These are phyloP conservation scores for Hagleromyces aurorensis DNA, from an alignment of 805 yeast species.

Conservation along the genomic window DNA sequence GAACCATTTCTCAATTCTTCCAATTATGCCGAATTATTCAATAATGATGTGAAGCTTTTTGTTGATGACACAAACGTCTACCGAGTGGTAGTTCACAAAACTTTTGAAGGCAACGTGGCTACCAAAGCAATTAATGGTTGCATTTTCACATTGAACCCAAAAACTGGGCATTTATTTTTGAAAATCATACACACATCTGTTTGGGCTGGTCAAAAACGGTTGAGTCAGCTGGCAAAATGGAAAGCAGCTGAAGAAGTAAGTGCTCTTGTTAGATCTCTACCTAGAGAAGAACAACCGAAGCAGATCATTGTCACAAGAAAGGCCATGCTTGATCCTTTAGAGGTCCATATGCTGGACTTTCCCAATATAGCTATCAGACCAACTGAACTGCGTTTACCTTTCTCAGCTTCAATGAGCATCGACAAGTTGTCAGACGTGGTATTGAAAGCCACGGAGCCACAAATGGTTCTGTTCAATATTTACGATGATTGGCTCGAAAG, in stretches of 20 bases:
- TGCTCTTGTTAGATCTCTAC: conserved; percentile 79
- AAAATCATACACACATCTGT: conserved; percentile 89
- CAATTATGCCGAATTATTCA: conserved; percentile 85
- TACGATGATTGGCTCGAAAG: conserved; percentile 91
- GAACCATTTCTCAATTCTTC: conserved; percentile 84
- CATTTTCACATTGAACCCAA: conserved; percentile 81
- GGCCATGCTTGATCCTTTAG: conserved; percentile 89
- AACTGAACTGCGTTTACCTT: conserved; percentile 84
- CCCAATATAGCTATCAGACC: conserved; percentile 86
- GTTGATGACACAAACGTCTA: conserved; percentile 94
- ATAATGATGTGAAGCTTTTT: conserved; percentile 73
- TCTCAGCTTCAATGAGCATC: conserved; percentile 74
- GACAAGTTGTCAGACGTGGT: conserved; percentile 75
- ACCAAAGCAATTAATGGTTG: conserved; percentile 94
- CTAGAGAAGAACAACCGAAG: conserved; percentile 90
- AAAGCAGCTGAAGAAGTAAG: conserved; percentile 97
- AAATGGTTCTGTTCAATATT: conserved; percentile 81
- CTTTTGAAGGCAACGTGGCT: conserved; percentile 86
- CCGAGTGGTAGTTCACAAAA: conserved; percentile 83
- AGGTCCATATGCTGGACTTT: conserved; percentile 94
- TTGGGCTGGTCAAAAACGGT: conserved; percentile 94
- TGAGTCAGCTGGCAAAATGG: conserved; percentile 94
- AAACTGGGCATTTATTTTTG: conserved; percentile 81
- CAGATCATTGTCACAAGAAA: conserved; percentile 85
- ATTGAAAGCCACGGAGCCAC: conserved; percentile 82